Conservation (phyloP, 2,329 filamentous ascomycete species). For the Aureobasidium zeae region DNA sequence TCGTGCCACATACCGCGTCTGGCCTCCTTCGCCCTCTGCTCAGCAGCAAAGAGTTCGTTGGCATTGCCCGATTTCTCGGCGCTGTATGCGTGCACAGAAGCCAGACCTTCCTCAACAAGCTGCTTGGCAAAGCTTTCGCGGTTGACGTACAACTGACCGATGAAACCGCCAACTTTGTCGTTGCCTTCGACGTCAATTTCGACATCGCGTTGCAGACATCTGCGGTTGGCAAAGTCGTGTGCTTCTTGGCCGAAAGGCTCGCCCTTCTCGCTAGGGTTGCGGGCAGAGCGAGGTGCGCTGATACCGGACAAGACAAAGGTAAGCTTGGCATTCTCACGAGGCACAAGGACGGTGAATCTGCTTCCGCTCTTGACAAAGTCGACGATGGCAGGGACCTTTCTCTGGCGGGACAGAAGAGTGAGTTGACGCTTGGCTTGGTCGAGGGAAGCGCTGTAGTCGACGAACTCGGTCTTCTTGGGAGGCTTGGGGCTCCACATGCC, state of each 20-base stretch:
- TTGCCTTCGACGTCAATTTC: conserved; percentile 92
- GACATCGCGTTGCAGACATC: conserved; percentile 87
- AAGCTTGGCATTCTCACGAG: conserved; percentile 86
- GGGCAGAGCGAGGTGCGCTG: conserved; percentile 76
- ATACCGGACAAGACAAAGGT: conserved; percentile 93
- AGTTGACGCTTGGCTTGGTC: conserved; percentile 96
- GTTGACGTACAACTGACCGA: conserved; percentile 86
- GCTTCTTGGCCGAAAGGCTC: conserved; percentile 96
- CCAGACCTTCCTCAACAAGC: conserved; percentile 86
- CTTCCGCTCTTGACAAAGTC: conserved; percentile 98
- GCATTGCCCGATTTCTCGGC: conserved; percentile 91
- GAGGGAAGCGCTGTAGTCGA: conserved; percentile 82
- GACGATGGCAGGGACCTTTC: conserved; percentile 84
- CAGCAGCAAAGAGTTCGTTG: conserved; percentile 75
- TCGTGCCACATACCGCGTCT: conserved; percentile 86
- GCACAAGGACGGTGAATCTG: conserved; percentile 83
- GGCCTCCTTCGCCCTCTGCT: conserved; percentile 80
- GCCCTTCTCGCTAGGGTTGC: conserved; percentile 67
- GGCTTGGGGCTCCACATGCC: conserved; percentile 93
- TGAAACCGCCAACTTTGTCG: conserved; percentile 96
- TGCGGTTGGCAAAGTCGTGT: conserved; percentile 77
- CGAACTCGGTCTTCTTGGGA: conserved; percentile 69
- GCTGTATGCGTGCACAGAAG: conserved; percentile 86
- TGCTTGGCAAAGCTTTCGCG: conserved; percentile 92
- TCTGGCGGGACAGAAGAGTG: conserved; percentile 77